These are phyloP conservation scores for Nitzschia sp. DNA, from an alignment of 108 stramenopile species.

Conservation along the genomic window DNA sequence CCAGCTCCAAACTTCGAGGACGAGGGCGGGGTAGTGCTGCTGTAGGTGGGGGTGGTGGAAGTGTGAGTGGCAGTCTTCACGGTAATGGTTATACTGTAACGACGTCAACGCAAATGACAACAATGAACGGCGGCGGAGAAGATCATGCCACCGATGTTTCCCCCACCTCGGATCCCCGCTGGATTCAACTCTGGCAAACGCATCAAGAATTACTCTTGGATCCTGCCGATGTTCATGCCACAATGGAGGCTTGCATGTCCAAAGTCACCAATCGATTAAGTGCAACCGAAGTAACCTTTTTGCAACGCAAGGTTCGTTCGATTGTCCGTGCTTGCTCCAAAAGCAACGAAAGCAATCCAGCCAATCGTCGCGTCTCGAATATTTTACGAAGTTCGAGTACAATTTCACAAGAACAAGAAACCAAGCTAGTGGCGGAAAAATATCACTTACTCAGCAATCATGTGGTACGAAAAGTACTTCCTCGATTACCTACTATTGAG, in stretches of 20 bases:
- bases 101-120: too few relatives aligned
- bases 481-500: slow-evolving; percentile 3
- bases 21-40: too few relatives aligned
- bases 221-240: slow-evolving; percentile 55
- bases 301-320: slow-evolving; percentile 54
- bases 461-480: slow-evolving; percentile 33
- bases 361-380: not conserved
- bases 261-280: slow-evolving; percentile 36
- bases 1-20: too few relatives aligned
- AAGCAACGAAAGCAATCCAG: not conserved
- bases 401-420: slow-evolving; percentile 24
- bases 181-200: slow-evolving; percentile 43
- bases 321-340: slow-evolving; percentile 22
- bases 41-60: too few relatives aligned
- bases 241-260: slow-evolving; percentile 40
- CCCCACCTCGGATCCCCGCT: slow-evolving; percentile 29
- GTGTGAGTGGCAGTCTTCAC: too few relatives aligned
- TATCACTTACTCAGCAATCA: slow-evolving; percentile 37
- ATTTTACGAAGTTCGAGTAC: slow-evolving; percentile 3
- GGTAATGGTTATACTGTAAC: too few relatives aligned
- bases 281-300: slow-evolving; percentile 40
- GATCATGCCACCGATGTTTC: not conserved
- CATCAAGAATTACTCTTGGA: slow-evolving; percentile 41
- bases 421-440: slow-evolving; percentile 22
- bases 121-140: slow-evolving; percentile 1